Evolutionary conservation across 1,284 basidiomycete genomes (phyloP), one percentile per base, ranked within the genome.

Genomic region (Rhodotorula sp.): DNA sequence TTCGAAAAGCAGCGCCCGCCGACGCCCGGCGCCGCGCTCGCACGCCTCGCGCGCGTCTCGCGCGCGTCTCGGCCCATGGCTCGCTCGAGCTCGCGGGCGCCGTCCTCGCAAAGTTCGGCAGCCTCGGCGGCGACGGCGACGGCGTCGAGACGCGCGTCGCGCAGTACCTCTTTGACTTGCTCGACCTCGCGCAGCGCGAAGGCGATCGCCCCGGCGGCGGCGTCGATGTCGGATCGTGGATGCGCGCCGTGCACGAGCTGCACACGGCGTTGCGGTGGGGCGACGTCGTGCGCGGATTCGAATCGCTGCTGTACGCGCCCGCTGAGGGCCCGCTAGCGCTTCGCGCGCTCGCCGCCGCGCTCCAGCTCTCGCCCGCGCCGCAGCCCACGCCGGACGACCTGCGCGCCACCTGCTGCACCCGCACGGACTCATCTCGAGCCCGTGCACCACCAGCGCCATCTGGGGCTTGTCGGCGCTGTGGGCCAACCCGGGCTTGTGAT

Each of bases 401-500:
- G 21, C 67, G 57, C 48, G 42, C 64, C 21, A 71, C 61, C 34
- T 69, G 12, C 34, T 61, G 23, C 53, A 54, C 34, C 44, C 62
- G 42, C 64, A 65, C 45, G 59, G 56, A 1, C 71, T 77, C 52
- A 61, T 64, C 44, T 67, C 55, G 42, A 44, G 50, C 4, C 59
- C 68, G 9, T 71, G 68, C 34, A 72, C 70, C 1, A 57, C 70
- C 3, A 66, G 64, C 52, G 72, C 74, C 42, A 57, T 73, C 57
- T 72, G 75, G 1, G 81, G 78, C 25, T 77, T 82, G 14, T 82
- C 80, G 81, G 79, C 79, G 21, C 74, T 77, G 8, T 98, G 96
- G 96, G 85, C 85, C 46, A 95, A 97, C 80, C 86, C 90, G 8
- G 82, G 91, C 41, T 91, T 92, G 74, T 93, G 97, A 80, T 86